phyloP scores from a whole-genome alignment of 176 grass and related monocot genomes.

The Themeda triandra region DNA sequence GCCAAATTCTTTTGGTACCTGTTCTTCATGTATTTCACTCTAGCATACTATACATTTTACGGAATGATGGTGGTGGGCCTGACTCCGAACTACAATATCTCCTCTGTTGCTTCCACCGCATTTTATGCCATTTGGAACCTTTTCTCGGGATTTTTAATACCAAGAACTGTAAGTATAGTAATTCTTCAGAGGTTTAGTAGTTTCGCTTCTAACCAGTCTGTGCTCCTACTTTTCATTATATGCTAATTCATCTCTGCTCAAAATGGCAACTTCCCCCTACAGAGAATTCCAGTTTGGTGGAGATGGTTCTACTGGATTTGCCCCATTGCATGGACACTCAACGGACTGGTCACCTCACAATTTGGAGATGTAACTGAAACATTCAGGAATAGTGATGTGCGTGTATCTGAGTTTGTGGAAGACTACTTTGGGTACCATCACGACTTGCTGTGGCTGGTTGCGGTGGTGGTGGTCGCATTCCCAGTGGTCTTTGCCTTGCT shows the following conservation, averaged over 20 bases:
- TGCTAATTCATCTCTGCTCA: neutral
- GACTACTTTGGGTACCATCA: constrained; percentile 59
- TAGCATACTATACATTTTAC: constrained; percentile 80
- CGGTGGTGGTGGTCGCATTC: constrained; percentile 39
- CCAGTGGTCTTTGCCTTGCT: constrained; percentile 61
- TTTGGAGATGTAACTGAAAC: constrained; percentile 47
- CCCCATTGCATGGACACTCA: constrained; percentile 71
- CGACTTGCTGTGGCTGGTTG: constrained; percentile 55
- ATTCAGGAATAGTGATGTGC: neutral
- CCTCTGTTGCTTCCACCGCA: constrained; percentile 53
- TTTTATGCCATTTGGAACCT: constrained; percentile 71
- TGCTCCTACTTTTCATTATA: constrained; percentile 1
- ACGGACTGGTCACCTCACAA: constrained; percentile 67
- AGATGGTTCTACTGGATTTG: constrained; percentile 79
- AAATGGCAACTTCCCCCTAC: neutral
- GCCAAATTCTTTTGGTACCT: constrained; percentile 86
- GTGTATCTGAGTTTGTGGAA: constrained; percentile 44
- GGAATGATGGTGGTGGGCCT: constrained; percentile 86
- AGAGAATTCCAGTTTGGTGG: constrained; percentile 82
- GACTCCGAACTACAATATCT: constrained; percentile 66
- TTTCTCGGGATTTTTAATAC: constrained; percentile 80
- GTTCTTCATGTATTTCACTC: constrained; percentile 90
- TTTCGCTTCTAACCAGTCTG: neutral
- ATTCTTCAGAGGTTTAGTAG: neutral
- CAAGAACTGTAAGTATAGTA: constrained; percentile 55